phyloP scores from a whole-genome alignment of 805 yeast genomes.

The Saturnispora quitensis region DNA sequence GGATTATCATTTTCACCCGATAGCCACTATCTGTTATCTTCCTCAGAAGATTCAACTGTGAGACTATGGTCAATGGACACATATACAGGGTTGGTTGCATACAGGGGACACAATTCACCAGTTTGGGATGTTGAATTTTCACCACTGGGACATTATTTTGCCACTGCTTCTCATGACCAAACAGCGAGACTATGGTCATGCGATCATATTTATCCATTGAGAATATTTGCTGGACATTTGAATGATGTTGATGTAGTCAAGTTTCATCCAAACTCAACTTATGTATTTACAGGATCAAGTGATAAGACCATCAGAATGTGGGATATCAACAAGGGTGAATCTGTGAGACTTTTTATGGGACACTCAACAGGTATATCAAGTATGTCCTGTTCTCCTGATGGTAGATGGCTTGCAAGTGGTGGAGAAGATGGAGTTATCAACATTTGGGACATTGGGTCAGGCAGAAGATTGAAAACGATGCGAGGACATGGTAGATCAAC shows the following conservation, averaged over 20 bases:
- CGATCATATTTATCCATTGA: slow-evolving; percentile 91
- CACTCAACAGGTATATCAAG: slow-evolving; percentile 85
- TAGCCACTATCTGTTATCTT: slow-evolving; percentile 65
- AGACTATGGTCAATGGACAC: slow-evolving; percentile 93
- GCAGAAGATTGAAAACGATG: slow-evolving; percentile 82
- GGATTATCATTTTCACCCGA: slow-evolving; percentile 90
- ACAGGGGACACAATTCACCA: slow-evolving; percentile 93
- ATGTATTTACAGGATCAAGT: slow-evolving; percentile 88
- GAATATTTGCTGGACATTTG: slow-evolving; percentile 95
- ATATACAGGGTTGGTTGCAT: slow-evolving; percentile 79
- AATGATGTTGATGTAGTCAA: slow-evolving; percentile 92
- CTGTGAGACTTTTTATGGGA: slow-evolving; percentile 87
- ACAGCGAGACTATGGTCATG: slow-evolving; percentile 97
- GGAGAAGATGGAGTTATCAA: slow-evolving; percentile 63
- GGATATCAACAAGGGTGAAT: slow-evolving; percentile 84
- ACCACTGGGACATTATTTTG: slow-evolving; percentile 94
- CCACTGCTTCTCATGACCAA: slow-evolving; percentile 96
- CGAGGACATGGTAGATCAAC: slow-evolving; percentile 88
- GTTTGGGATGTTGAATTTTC: slow-evolving; percentile 96
- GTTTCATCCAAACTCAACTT: slow-evolving; percentile 94
- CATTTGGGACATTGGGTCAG: slow-evolving; percentile 92
- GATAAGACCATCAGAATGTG: slow-evolving; percentile 97
- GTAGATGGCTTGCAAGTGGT: slow-evolving; percentile 73
- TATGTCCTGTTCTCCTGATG: slow-evolving; percentile 90
- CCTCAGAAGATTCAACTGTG: slow-evolving; percentile 88